phyloP scores from a whole-genome alignment of 257 asterid genomes.

The Rubia yunnanensis region DNA sequence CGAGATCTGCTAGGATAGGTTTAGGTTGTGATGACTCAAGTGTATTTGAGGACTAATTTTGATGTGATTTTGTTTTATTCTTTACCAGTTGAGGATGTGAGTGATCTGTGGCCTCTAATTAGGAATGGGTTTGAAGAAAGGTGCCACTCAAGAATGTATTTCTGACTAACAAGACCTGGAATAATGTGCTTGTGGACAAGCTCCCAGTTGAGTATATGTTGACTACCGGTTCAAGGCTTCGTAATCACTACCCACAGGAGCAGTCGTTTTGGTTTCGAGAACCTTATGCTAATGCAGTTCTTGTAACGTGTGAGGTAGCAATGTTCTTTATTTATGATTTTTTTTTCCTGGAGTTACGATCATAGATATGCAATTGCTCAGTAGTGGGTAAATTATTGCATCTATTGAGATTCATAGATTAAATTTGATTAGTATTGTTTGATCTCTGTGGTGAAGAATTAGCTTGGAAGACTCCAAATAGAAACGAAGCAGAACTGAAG shows the following conservation, averaged over 20 bases:
- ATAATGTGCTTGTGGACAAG: conserved; percentile 73
- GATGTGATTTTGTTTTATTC: conserved; percentile 14
- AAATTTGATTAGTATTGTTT: background rate
- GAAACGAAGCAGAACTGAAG: too few species aligned
- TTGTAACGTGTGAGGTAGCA: conserved; percentile 88
- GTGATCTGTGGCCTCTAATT: conserved; percentile 83
- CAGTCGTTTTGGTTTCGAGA: conserved; percentile 94
- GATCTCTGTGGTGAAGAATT: conserved; percentile 1
- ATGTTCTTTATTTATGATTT: background rate
- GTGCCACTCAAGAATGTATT: conserved; percentile 68
- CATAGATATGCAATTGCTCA: conserved; percentile 21
- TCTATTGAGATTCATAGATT: background rate
- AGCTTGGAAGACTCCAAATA: background rate
- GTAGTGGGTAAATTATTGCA: conserved; percentile 10
- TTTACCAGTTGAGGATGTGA: conserved; percentile 91
- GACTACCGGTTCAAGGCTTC: conserved; percentile 95
- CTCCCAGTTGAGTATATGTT: conserved; percentile 78
- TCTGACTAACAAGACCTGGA: conserved; percentile 89
- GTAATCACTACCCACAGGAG: conserved; percentile 92
- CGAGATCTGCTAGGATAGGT: conserved; percentile 43
- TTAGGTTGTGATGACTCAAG: conserved; percentile 15
- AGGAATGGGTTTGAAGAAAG: conserved; percentile 73
- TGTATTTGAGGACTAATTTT: background rate
- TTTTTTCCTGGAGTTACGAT: conserved; percentile 5
- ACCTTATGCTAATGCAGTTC: conserved; percentile 82